Percentiles rank a stretch among this genome's conserved stretches.
Conservation (phyloP, 1,139 yeast species). For the Hyphopichia khmerensis region DNA sequence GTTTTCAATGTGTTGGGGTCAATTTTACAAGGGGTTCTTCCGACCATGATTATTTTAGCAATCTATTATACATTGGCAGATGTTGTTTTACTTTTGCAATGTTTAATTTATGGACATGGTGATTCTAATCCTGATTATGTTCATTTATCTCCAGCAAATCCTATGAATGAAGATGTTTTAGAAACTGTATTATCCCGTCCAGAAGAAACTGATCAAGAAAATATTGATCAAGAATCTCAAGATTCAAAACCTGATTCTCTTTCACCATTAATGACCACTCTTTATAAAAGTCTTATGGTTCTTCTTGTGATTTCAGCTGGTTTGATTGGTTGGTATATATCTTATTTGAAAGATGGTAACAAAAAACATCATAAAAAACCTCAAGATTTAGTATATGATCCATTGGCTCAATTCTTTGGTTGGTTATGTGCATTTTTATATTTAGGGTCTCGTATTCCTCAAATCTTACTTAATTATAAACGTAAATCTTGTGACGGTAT, state of each 20-base stretch:
- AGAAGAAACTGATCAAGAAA: slow-evolving; percentile 2
- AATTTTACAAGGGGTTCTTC: slow-evolving; percentile 79
- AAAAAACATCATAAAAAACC: slow-evolving; percentile 27
- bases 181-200: slow-evolving; percentile 51
- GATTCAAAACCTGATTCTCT: slow-evolving; percentile 8
- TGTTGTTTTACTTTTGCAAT: slow-evolving; percentile 75
- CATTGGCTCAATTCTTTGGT: slow-evolving; percentile 84
- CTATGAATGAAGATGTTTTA: slow-evolving; percentile 66
- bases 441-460: slow-evolving; percentile 88
- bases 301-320: slow-evolving; percentile 72
- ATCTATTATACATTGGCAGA: slow-evolving; percentile 92
- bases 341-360: slow-evolving; percentile 41
- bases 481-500: slow-evolving; percentile 93
- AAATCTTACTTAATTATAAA: slow-evolving; percentile 74
- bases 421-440: slow-evolving; percentile 87
- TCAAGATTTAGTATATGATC: slow-evolving; percentile 56
- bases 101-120: slow-evolving; percentile 67
- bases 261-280: slow-evolving; percentile 20
- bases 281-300: slow-evolving; percentile 65
- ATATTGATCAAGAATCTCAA: slow-evolving; percentile 7
- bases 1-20: slow-evolving; percentile 90
- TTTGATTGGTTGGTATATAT: slow-evolving; percentile 79
- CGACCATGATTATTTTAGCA: slow-evolving; percentile 90
- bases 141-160: slow-evolving; percentile 88
- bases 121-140: slow-evolving; percentile 58